These are phyloP conservation scores for Coniella vitis DNA, from an alignment of 2,329 filamentous ascomycete genomes.

Conservation along the genomic window DNA sequence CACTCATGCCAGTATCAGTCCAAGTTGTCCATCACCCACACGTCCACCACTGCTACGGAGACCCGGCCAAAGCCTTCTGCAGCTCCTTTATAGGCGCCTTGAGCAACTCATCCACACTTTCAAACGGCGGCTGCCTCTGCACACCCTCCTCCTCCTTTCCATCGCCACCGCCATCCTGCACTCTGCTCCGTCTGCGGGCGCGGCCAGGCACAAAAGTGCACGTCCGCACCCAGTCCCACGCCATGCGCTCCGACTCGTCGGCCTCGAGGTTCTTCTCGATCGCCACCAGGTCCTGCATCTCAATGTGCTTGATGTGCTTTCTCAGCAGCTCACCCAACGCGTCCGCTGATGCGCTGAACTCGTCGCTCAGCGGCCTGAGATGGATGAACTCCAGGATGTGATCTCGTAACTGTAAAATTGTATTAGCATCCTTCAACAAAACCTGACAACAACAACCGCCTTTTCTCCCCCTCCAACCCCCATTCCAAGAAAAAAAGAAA, in stretches of 20 bases:
- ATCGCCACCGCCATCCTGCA: too few species aligned
- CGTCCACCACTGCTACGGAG: not conserved
- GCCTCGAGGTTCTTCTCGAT: constrained; percentile 7
- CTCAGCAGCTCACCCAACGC: not conserved
- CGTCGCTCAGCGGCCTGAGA: not conserved
- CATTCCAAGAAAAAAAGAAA: too few species aligned
- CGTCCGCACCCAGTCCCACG: constrained; percentile 5
- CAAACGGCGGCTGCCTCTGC: constrained; percentile 3
- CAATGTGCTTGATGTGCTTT: constrained; percentile 4
- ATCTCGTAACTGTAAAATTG: not conserved
- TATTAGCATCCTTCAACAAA: too few species aligned
- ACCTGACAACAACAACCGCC: too few species aligned
- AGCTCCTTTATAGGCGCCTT: not conserved
- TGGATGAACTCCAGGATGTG: not conserved
- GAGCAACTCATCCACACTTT: not conserved
- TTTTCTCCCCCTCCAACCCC: too few species aligned
- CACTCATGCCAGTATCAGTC: too few species aligned
- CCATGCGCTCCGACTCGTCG: constrained; percentile 10
- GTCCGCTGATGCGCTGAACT: not conserved
- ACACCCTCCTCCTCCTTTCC: too few species aligned
- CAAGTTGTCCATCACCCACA: not conserved
- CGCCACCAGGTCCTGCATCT: constrained; percentile 9
- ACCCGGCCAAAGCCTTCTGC: not conserved
- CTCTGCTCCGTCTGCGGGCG: not conserved
- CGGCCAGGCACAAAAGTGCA: constrained; percentile 1